phyloP scores from a whole-genome alignment of 83 land plant species.

The Picea engelmannii region DNA sequence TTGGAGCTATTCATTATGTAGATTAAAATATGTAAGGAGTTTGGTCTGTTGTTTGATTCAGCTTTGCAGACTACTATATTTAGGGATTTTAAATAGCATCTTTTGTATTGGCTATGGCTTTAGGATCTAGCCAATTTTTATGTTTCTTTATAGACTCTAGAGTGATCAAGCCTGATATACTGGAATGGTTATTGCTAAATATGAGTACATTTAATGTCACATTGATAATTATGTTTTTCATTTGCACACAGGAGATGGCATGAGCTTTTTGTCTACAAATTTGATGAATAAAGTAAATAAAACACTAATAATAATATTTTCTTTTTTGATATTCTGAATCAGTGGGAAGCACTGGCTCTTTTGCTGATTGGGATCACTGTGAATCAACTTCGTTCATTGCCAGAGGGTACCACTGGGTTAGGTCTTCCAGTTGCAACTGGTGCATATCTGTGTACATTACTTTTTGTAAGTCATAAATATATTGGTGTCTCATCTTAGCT shows the following conservation, averaged over 20 bases:
- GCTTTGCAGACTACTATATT: background rate
- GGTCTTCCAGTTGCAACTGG: constrained; percentile 71
- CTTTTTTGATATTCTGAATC: constrained; percentile 11
- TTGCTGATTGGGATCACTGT: constrained; percentile 91
- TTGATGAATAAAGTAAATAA: too few relatives aligned
- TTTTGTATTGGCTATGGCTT: too few relatives aligned
- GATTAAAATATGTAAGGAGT: background rate
- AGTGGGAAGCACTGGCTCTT: constrained; percentile 95
- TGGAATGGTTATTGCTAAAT: background rate
- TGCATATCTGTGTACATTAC: constrained; percentile 81
- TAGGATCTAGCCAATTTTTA: too few relatives aligned
- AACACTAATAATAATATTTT: background rate
- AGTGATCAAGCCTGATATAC: background rate
- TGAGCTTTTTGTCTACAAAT: too few relatives aligned
- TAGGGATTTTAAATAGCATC: background rate
- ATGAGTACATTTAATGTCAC: background rate
- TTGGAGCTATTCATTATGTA: background rate
- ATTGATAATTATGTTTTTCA: background rate
- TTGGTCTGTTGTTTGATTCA: background rate
- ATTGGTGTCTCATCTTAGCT: background rate
- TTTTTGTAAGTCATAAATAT: constrained; percentile 67
- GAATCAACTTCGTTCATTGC: constrained; percentile 80
- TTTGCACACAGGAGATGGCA: background rate
- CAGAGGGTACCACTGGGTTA: constrained; percentile 71
- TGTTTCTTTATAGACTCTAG: background rate